Conservation (phyloP, 2,329 filamentous ascomycete species). For the Pseudocercospora cruenta region DNA sequence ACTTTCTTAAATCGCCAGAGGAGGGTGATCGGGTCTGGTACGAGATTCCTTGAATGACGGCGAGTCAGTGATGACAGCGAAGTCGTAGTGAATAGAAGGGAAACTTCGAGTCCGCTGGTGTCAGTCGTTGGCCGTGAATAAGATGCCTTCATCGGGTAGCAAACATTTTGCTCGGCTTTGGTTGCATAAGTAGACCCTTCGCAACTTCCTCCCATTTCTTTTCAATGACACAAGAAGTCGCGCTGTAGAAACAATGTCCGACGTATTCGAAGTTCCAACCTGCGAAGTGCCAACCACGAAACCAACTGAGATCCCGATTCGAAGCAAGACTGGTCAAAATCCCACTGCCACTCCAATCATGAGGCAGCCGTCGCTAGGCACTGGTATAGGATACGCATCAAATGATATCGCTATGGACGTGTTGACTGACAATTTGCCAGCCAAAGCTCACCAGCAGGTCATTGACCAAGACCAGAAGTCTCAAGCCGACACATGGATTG, state of each 20-base stretch:
- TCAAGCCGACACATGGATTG: neutral
- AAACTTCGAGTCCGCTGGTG: neutral
- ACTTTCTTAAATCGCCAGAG: neutral
- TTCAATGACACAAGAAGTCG: neutral
- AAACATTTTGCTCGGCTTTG: neutral
- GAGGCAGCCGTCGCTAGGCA: neutral
- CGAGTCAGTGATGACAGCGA: too few relatives aligned
- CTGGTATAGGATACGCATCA: neutral
- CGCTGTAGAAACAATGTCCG: neutral
- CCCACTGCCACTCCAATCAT: neutral
- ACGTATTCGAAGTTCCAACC: neutral
- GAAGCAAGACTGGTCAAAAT: neutral
- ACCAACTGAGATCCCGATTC: neutral
- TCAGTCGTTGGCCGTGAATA: neutral
- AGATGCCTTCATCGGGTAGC: neutral
- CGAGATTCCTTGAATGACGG: neutral
- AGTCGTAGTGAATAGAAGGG: neutral
- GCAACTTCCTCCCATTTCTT: neutral
- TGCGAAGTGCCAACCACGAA: neutral
- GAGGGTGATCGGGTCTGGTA: neutral
- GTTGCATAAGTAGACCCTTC: neutral
- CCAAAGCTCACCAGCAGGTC: neutral
- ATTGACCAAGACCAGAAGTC: neutral
- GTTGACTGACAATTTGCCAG: too few relatives aligned
- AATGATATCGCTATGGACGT: too few relatives aligned